phyloP scores from a whole-genome alignment of 2,329 filamentous ascomycete species.

The Penicillium sp. region DNA sequence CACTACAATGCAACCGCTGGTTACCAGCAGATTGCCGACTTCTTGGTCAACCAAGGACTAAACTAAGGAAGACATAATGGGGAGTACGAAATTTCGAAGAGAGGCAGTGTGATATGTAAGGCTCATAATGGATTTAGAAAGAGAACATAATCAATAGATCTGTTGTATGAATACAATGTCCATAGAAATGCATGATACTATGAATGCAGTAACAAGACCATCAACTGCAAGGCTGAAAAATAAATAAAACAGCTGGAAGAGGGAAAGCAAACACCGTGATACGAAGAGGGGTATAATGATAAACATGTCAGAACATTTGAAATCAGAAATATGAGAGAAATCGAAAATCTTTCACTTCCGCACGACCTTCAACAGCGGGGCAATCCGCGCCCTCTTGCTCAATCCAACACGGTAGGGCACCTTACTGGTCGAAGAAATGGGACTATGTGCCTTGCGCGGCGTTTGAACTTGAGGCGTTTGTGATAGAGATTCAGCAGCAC shows the following conservation, averaged over 20 bases:
- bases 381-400: conserved; percentile 54
- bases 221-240: not conserved
- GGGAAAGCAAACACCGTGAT: not conserved
- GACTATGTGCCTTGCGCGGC: conserved; percentile 45
- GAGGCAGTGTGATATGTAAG: too few relatives aligned
- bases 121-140: too few relatives aligned
- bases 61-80: too few relatives aligned
- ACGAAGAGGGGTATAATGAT: conserved; percentile 11
- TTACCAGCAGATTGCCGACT: conserved; percentile 25
- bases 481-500: not conserved
- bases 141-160: not conserved
- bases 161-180: not conserved
- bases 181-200: not conserved
- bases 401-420: conserved; percentile 53
- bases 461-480: conserved; percentile 19
- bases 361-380: conserved; percentile 52
- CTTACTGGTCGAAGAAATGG: conserved; percentile 43
- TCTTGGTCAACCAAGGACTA: conserved; percentile 6
- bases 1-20: conserved; percentile 32
- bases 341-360: conserved; percentile 36
- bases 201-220: not conserved
- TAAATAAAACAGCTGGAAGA: not conserved
- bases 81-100: too few relatives aligned
- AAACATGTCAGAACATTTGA: not conserved
- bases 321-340: not conserved